Conservation (phyloP, 2,329 filamentous ascomycete genomes). For the Fusarium bulbicola region DNA sequence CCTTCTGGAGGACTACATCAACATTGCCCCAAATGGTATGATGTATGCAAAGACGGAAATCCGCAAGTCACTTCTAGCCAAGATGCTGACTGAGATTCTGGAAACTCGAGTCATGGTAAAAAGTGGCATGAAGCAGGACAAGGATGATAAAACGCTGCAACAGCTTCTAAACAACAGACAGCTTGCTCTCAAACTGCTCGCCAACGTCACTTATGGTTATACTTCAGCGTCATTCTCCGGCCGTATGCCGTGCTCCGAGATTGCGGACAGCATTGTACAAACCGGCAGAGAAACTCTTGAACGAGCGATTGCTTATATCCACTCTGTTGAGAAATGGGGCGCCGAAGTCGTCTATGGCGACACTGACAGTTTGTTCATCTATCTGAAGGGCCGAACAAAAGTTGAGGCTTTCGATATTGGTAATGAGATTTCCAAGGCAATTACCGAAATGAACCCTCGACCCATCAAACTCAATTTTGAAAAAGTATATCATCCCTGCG, state of each 20-base stretch:
- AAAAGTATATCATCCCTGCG: constrained; percentile 96
- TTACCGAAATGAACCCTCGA: constrained; percentile 89
- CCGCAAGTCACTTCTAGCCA: constrained; percentile 89
- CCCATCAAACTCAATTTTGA: constrained; percentile 98
- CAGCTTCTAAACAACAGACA: constrained; percentile 92
- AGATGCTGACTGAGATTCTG: constrained; percentile 95
- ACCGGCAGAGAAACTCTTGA: constrained; percentile 95
- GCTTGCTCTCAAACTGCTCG: constrained; percentile 91
- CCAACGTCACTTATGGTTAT: constrained; percentile 99
- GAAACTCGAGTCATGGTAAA: constrained; percentile 99
- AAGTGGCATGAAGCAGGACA: constrained; percentile 92
- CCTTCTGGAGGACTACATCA: constrained; percentile 84
- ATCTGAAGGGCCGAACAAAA: constrained; percentile 85
- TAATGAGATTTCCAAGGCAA: constrained; percentile 85
- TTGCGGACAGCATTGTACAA: constrained; percentile 97
- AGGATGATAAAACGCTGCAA: constrained; percentile 85
- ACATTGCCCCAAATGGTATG: constrained; percentile 94
- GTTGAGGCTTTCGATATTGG: constrained; percentile 93
- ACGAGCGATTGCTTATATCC: constrained; percentile 90
- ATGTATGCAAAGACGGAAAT: constrained; percentile 90
- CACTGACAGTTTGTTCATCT: constrained; percentile 93
- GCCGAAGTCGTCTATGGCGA: constrained; percentile 98
- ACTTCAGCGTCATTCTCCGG: constrained; percentile 97
- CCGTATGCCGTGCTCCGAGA: constrained; percentile 96
- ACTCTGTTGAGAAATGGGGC: constrained; percentile 85